Evolutionary conservation across 75 land plant species (phyloP).

Genomic region (Pinus albicaulis): DNA sequence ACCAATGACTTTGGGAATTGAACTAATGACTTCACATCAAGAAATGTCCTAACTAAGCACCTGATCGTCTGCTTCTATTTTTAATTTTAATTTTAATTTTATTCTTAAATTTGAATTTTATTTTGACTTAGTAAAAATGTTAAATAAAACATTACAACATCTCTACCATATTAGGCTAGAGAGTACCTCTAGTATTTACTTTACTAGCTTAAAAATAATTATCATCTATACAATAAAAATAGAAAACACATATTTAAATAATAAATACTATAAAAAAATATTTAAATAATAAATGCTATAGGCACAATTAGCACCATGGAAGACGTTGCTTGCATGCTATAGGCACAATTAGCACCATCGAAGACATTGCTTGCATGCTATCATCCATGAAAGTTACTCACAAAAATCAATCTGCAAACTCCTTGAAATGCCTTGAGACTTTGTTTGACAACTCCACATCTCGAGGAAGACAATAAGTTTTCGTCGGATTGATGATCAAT

Average conservation of each 20-base stretch:
- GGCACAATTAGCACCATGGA: slow-evolving; percentile 25
- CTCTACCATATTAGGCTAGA: too few species aligned
- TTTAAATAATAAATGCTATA: slow-evolving; percentile 54
- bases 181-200: slow-evolving; percentile 15
- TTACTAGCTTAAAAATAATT: slow-evolving; percentile 35
- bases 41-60: too few species aligned
- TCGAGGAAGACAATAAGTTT: slow-evolving; percentile 82
- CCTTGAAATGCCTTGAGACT: slow-evolving; percentile 60
- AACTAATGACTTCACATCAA: too few species aligned
- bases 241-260: slow-evolving; percentile 33
- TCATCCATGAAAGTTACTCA: slow-evolving; percentile 84
- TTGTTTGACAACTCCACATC: slow-evolving; percentile 85
- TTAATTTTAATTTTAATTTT: too few species aligned
- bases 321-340: slow-evolving; percentile 12
- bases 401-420: slow-evolving; percentile 60
- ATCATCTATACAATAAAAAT: slow-evolving; percentile 26
- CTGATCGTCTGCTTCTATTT: too few species aligned
- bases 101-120: too few species aligned
- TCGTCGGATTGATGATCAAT: slow-evolving; percentile 80
- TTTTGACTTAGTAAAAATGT: too few species aligned
- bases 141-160: too few species aligned
- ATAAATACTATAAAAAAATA: slow-evolving; percentile 58
- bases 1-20: too few species aligned
- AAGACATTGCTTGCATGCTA: slow-evolving; percentile 27
- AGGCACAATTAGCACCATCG: too few species aligned